These are phyloP conservation scores for Helicostylum pulchrum DNA, from an alignment of 192 early-diverging fungal genomes.

Conservation along the genomic window DNA sequence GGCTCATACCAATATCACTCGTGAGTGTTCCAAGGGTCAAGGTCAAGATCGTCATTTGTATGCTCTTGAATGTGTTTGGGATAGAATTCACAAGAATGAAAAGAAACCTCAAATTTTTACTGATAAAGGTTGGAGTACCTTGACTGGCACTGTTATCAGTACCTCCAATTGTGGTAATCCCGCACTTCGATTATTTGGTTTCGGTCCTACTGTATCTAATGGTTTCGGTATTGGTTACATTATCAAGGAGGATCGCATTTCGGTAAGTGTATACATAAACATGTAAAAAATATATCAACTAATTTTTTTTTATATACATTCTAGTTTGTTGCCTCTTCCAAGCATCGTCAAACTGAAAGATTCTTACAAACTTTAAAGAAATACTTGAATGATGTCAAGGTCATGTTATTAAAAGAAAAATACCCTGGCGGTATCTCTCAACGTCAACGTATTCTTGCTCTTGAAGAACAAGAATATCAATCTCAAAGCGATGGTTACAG, in stretches of 20 bases:
- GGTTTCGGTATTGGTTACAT: slow-evolving; percentile 89
- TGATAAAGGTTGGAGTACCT: slow-evolving; percentile 43
- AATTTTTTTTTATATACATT: not conserved
- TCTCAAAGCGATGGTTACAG: slow-evolving; percentile 36
- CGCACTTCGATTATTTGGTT: slow-evolving; percentile 72
- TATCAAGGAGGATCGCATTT: slow-evolving; percentile 49
- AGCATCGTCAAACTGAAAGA: slow-evolving; percentile 47
- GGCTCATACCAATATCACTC: slow-evolving; percentile 62
- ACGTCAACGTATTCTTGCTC: slow-evolving; percentile 25
- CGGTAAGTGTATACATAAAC: slow-evolving; percentile 30
- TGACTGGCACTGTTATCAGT: slow-evolving; percentile 65
- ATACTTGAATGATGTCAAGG: slow-evolving; percentile 39
- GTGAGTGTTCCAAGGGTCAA: slow-evolving; percentile 65
- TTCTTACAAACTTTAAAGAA: slow-evolving; percentile 39
- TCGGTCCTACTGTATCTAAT: slow-evolving; percentile 74
- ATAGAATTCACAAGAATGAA: slow-evolving; percentile 31
- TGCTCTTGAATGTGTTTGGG: slow-evolving; percentile 66
- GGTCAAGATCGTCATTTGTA: slow-evolving; percentile 91
- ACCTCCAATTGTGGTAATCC: slow-evolving; percentile 64
- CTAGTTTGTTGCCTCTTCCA: slow-evolving; percentile 44
- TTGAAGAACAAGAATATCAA: slow-evolving; percentile 28
- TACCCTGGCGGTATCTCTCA: slow-evolving; percentile 31
- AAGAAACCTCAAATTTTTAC: slow-evolving; percentile 44
- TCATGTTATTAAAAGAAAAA: slow-evolving; percentile 35
- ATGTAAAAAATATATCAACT: not conserved